A percentile compares a stretch with the other conserved stretches of the same genome.
Conservation (phyloP, 192 early-diverging fungal genomes). For the Pilaira anomala region DNA sequence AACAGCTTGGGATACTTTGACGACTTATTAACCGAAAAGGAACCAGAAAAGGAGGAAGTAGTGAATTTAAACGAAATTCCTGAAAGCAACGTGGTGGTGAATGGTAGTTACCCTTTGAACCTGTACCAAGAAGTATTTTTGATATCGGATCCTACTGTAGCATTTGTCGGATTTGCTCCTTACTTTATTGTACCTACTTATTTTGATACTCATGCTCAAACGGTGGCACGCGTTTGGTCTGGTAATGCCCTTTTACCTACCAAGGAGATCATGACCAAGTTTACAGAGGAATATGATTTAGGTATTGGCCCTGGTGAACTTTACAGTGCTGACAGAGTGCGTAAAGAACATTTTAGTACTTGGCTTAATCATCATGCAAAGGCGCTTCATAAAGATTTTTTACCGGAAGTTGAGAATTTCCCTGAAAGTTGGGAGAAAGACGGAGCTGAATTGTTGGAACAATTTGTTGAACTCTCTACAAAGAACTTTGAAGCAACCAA, state of each 20-base stretch:
- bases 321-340: not conserved
- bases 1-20: slow-evolving; percentile 49
- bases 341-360: not conserved
- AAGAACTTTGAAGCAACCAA: too few relatives aligned
- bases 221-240: slow-evolving; percentile 21
- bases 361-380: slow-evolving; percentile 27
- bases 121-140: slow-evolving; percentile 11
- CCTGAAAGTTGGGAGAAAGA: not conserved
- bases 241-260: slow-evolving; percentile 22
- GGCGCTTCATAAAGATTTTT: not conserved
- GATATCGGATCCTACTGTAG: slow-evolving; percentile 27
- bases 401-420: not conserved
- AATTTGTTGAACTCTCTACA: too few relatives aligned
- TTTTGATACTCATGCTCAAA: slow-evolving; percentile 18
- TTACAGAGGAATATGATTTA: not conserved
- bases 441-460: too few relatives aligned
- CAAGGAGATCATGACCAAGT: slow-evolving; percentile 3
- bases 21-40: too few relatives aligned
- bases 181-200: not conserved
- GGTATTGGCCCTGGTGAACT: not conserved
- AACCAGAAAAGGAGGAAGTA: not conserved
- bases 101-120: slow-evolving; percentile 7
- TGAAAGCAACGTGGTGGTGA: not conserved
- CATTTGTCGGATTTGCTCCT: slow-evolving; percentile 14
- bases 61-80: not conserved